These are phyloP conservation scores for Homolaphlyctis polyrhiza DNA, from an alignment of 371 early-diverging fungal species.

Conservation along the genomic window DNA sequence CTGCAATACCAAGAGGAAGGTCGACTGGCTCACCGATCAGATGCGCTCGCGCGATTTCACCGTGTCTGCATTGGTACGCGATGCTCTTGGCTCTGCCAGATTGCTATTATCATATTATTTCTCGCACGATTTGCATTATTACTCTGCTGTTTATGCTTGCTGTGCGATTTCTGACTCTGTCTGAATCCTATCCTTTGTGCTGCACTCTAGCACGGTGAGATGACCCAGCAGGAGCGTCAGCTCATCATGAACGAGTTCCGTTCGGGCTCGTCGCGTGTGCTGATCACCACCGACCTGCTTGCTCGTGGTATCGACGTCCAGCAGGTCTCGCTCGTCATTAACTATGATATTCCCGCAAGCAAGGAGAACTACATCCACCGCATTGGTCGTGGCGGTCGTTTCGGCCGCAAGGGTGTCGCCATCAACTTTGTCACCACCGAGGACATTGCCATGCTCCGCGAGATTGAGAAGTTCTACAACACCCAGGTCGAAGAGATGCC, in stretches of 20 bases:
- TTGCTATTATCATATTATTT: neutral
- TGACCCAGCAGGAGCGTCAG: slow-evolving; percentile 95
- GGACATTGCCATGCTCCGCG: slow-evolving; percentile 89
- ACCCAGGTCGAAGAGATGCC: slow-evolving; percentile 81
- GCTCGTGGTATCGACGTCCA: slow-evolving; percentile 99
- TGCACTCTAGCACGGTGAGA: slow-evolving; percentile 82
- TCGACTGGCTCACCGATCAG: slow-evolving; percentile 95
- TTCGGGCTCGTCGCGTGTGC: slow-evolving; percentile 82
- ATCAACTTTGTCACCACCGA: slow-evolving; percentile 97
- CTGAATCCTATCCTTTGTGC: neutral
- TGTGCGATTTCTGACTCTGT: neutral
- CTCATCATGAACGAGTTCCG: slow-evolving; percentile 98
- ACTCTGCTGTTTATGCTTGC: neutral
- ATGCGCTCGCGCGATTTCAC: slow-evolving; percentile 92
- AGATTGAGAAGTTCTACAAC: slow-evolving; percentile 96
- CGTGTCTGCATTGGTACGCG: slow-evolving; percentile 81
- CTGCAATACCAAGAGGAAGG: slow-evolving; percentile 98
- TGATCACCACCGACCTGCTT: slow-evolving; percentile 97
- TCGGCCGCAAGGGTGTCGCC: slow-evolving; percentile 99
- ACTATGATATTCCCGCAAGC: slow-evolving; percentile 96
- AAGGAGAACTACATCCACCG: slow-evolving; percentile 96
- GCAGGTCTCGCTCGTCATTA: slow-evolving; percentile 97
- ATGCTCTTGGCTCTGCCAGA: neutral
- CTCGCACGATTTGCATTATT: neutral
- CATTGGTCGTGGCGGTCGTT: slow-evolving; percentile 99